phyloP scores from a whole-genome alignment of 495 filamentous ascomycete species.

The Hapsidospora chrysogenum region DNA sequence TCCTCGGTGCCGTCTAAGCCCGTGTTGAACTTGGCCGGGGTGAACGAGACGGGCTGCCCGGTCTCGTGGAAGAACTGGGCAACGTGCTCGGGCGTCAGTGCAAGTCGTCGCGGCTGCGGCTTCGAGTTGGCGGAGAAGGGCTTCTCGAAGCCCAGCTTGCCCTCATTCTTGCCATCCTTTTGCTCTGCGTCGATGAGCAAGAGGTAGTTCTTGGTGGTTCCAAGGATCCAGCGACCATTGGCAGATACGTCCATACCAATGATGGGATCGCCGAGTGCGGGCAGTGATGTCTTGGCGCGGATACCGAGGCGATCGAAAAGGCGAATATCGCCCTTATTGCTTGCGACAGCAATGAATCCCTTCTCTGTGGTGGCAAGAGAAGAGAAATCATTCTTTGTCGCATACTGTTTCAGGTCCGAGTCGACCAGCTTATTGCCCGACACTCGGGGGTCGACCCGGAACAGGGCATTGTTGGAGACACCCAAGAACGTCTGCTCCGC shows the following conservation, averaged over 20 bases:
- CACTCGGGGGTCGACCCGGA: constrained; percentile 84
- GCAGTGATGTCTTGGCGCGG: constrained; percentile 93
- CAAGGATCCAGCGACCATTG: constrained; percentile 89
- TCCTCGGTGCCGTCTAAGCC: constrained; percentile 54
- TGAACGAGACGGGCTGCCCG: constrained; percentile 70
- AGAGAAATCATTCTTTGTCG: constrained; percentile 91
- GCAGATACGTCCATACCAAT: constrained; percentile 88
- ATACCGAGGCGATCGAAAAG: constrained; percentile 93
- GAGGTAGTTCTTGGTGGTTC: constrained; percentile 86
- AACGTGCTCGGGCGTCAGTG: constrained; percentile 72
- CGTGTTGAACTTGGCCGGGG: constrained; percentile 84
- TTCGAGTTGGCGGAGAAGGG: constrained; percentile 84
- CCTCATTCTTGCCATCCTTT: constrained; percentile 86
- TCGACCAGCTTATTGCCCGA: constrained; percentile 87
- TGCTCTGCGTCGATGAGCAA: constrained; percentile 85
- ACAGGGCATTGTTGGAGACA: constrained; percentile 78
- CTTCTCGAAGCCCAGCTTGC: constrained; percentile 93
- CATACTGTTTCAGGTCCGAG: constrained; percentile 83
- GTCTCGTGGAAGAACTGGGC: constrained; percentile 96
- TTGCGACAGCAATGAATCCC: constrained; percentile 90
- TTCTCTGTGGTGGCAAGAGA: constrained; percentile 86
- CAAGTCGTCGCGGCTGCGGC: constrained; percentile 82
- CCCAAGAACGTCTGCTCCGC: constrained; percentile 88
- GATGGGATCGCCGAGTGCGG: constrained; percentile 87
- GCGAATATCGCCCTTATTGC: constrained; percentile 93